phyloP scores from a whole-genome alignment of 192 early-diverging fungal genomes.

The Backusella morwellensis region DNA sequence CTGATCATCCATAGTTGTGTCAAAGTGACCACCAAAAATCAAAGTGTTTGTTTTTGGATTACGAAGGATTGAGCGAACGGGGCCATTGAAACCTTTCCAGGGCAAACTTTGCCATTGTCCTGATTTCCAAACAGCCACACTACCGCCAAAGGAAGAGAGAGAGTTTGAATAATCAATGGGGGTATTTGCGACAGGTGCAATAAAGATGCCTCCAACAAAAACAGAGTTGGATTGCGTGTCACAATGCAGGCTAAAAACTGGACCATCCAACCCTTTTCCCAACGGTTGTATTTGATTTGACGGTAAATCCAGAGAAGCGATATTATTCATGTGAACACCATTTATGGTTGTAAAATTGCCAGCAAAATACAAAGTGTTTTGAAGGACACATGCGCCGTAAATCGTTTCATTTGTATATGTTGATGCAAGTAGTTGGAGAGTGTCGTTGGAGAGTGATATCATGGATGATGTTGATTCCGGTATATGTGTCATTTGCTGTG shows the following conservation, averaged over 20 bases:
- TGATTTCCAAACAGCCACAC: constrained; percentile 26
- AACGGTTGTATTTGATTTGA: constrained; percentile 12
- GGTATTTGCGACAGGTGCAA: constrained; percentile 15
- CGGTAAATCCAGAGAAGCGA: constrained; percentile 14
- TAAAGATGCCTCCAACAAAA: constrained; percentile 32
- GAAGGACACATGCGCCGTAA: constrained; percentile 16
- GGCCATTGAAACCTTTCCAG: constrained; percentile 66
- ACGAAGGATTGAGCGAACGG: constrained; percentile 54
- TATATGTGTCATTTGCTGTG: constrained; percentile 20
- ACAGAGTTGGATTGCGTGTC: constrained; percentile 16
- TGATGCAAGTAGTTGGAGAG: constrained; percentile 21
- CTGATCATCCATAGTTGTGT: constrained; percentile 59
- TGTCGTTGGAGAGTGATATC: constrained; percentile 19
- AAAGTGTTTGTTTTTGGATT: constrained; percentile 43
- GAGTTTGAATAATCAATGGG: constrained; percentile 11
- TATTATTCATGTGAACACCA: constrained; percentile 17
- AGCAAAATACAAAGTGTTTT: constrained; percentile 25
- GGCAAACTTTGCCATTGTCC: constrained; percentile 54
- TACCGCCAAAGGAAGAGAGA: constrained; percentile 19
- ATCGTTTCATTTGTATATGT: constrained; percentile 21
- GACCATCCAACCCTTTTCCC: constrained; percentile 31
- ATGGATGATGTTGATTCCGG: constrained; percentile 14
- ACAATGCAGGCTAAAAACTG: constrained; percentile 30
- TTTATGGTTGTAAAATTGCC: constrained; percentile 27
- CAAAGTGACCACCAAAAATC: constrained; percentile 69